Evolutionary conservation across 805 yeast species (phyloP), one percentile per base, ranked within the genome.

Genomic region (Starmerella floris): DNA sequence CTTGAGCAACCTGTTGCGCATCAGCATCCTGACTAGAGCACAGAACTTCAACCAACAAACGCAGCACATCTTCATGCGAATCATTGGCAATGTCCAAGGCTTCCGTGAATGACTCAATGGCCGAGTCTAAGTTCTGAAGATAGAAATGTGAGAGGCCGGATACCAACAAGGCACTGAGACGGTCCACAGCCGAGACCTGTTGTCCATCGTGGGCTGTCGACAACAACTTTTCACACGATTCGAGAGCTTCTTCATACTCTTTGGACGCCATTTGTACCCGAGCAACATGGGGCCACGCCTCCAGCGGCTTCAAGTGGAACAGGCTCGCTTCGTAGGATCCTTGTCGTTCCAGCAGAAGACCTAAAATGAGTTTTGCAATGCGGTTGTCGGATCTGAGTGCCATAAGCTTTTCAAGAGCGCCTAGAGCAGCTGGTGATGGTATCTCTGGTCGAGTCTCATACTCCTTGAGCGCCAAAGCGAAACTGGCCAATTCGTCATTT

Each of bases 1-100:
- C 95, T 37, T 82, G 56, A 0, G 96, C 95, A 1, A 85, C 87
- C 49, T 76, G 79, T 45, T 75, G 77, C 1, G 91, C 76, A 4
- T 81, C 91, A n/a, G 72, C 75, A 0, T 76, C 72, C n/a, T 76
- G 80, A 43, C 73, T 73, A 2, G 83, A 83, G 63, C 79, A 80
- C 39, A 91, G 65, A 0, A 87, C 79, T 56, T 85, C 94, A 0
- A 91, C 74, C 19, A 83, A 69, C 23, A 88, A 61, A 5, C 79
- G 73, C 15, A 83, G 76, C n/a, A 84, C 68, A 47, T 78, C 70
- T 49, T 72, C 75, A 15, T 36, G 45, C 21, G 36, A 9, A 6
- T 13, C 16, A 4, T 73, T 70, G 21, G 78, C 69, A 1, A 61
- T 54, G 22, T 64, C 69, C 35, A 85, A 62, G n/a, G 91, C 74